Evolutionary conservation across 1,139 yeast genomes (phyloP).

Genomic region (Candida buenavistaensis): DNA sequence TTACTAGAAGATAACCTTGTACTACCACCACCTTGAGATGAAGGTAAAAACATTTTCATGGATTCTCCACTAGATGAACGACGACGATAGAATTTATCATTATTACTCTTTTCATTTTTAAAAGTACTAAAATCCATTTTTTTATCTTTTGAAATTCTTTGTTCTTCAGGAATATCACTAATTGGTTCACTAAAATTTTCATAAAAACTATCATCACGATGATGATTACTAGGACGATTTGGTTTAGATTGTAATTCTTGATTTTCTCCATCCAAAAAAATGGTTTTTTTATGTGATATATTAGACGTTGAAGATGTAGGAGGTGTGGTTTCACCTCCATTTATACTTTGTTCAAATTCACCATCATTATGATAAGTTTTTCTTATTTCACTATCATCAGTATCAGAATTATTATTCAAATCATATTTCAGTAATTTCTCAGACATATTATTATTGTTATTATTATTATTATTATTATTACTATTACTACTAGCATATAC

Average conservation of each 20-base stretch:
- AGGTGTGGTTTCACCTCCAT: slow-evolving; percentile 21
- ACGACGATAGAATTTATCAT: slow-evolving; percentile 1
- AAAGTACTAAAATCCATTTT: slow-evolving; percentile 4
- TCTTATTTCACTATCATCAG: slow-evolving; percentile 9
- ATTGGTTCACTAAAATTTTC: slow-evolving; percentile 10
- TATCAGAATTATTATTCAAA: slow-evolving; percentile 9
- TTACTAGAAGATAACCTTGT: slow-evolving; percentile 1
- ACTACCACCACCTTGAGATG: slow-evolving; percentile 1
- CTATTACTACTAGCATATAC: too few relatives aligned
- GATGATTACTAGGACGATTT: neutral
- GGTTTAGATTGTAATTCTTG: neutral
- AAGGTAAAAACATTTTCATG: neutral
- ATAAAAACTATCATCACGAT: slow-evolving; percentile 4
- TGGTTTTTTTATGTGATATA: slow-evolving; percentile 15
- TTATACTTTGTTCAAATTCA: slow-evolving; percentile 21
- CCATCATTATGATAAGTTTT: slow-evolving; percentile 9
- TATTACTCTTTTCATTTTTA: neutral
- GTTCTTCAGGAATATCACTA: slow-evolving; percentile 8
- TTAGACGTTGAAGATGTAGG: slow-evolving; percentile 27
- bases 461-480: too few relatives aligned
- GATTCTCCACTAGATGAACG: slow-evolving; percentile 5
- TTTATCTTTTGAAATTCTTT: slow-evolving; percentile 1
- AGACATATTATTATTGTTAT: too few relatives aligned
- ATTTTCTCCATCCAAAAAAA: neutral
- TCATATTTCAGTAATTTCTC: slow-evolving; percentile 2